These are phyloP conservation scores for Kalanchoe fedtschenkoi DNA, from an alignment of 164 flowering plant genomes.

Conservation along the genomic window DNA sequence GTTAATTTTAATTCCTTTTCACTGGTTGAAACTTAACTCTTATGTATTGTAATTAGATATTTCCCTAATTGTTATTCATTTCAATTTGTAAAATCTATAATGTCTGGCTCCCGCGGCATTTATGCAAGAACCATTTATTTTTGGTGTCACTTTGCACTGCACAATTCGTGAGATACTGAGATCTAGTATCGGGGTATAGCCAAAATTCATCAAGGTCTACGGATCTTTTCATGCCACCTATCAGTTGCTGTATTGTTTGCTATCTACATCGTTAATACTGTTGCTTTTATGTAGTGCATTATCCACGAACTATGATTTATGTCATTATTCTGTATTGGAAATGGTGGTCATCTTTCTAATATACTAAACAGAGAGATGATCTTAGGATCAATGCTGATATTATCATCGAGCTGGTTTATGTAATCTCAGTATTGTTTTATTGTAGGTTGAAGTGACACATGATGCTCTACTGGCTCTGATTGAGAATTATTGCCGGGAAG, in stretches of 20 bases:
- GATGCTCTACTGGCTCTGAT: slow-evolving; percentile 81
- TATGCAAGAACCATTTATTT: neutral
- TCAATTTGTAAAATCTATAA: neutral
- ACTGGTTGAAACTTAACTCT: too few species aligned
- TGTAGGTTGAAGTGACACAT: slow-evolving; percentile 90
- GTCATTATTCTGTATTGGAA: too few species aligned
- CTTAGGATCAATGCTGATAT: too few species aligned
- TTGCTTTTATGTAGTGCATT: too few species aligned
- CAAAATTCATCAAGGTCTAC: neutral
- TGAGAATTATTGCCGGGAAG: slow-evolving; percentile 91
- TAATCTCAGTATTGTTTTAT: neutral
- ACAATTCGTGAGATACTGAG: neutral
- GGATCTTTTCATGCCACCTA: too few species aligned
- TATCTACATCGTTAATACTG: too few species aligned
- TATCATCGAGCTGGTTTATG: neutral
- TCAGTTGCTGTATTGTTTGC: too few species aligned
- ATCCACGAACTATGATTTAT: too few species aligned
- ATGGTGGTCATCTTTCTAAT: too few species aligned
- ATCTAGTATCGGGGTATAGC: neutral
- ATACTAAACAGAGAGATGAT: too few species aligned
- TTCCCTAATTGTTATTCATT: slow-evolving; percentile 17
- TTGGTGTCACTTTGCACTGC: neutral
- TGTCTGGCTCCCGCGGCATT: neutral
- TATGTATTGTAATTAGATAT: too few species aligned
- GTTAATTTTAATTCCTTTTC: neutral